Percentiles rank a stretch among this genome's conserved stretches.
Evolutionary conservation across 345 rosid species (phyloP).

Genomic region (Gossypium arboreum): DNA sequence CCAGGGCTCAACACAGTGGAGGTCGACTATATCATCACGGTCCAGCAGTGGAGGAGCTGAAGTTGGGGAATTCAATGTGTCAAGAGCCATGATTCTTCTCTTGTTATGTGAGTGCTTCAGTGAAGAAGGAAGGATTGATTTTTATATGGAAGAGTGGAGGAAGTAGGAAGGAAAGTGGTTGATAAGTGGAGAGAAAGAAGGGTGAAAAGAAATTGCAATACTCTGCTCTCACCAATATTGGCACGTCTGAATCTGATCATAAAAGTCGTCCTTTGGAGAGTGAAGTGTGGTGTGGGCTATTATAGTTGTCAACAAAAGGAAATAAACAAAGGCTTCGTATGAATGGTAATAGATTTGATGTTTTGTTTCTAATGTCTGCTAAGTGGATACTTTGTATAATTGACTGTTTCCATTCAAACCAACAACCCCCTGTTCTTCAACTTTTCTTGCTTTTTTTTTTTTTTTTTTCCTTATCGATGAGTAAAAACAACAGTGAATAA

Average conservation of each 20-base stretch:
- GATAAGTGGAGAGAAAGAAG: background rate
- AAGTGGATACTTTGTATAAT: background rate
- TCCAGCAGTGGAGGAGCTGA: slow-evolving; percentile 35
- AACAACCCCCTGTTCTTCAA: background rate
- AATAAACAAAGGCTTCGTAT: background rate
- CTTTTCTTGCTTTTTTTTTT: background rate
- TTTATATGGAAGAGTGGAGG: background rate
- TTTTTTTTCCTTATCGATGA: too few relatives aligned
- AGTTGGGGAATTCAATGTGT: slow-evolving; percentile 58
- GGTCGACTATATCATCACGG: slow-evolving; percentile 27
- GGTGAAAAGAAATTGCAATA: background rate
- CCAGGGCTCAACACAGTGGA: slow-evolving; percentile 32
- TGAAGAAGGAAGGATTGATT: background rate
- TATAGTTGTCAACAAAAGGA: background rate
- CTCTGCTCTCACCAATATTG: background rate
- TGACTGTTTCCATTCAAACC: background rate
- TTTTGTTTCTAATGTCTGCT: background rate
- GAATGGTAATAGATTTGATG: background rate
- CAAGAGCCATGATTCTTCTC: slow-evolving; percentile 33
- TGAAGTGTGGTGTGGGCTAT: background rate
- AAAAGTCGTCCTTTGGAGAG: background rate
- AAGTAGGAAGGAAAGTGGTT: background rate
- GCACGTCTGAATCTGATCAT: background rate
- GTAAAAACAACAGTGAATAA: background rate
- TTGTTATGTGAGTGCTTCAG: background rate